These are phyloP conservation scores for Globisporangium viniferum DNA, from an alignment of 352 stramenopile genomes.

Conservation along the genomic window DNA sequence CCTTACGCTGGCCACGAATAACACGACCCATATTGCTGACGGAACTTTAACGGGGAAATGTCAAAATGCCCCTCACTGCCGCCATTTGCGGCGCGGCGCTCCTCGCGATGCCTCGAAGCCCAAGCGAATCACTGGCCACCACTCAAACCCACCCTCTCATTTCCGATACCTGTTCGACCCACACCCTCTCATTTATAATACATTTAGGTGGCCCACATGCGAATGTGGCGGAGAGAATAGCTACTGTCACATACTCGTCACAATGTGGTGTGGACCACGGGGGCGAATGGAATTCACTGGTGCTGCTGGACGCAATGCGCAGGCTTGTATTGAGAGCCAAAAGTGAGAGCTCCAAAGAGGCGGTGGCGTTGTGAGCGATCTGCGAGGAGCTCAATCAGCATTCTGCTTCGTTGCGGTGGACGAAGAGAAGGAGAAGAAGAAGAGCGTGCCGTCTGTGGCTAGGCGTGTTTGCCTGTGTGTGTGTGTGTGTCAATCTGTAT, in stretches of 20 bases:
- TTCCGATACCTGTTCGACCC: not conserved
- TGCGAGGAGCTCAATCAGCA: not conserved
- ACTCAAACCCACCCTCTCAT: not conserved
- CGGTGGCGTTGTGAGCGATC: not conserved
- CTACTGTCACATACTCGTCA: not conserved
- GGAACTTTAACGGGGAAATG: slow-evolving; percentile 61
- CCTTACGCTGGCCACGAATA: slow-evolving; percentile 89
- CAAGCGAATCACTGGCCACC: slow-evolving; percentile 18
- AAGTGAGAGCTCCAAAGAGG: not conserved
- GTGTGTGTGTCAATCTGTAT: slow-evolving; percentile 3
- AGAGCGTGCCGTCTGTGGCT: not conserved
- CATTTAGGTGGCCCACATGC: not conserved
- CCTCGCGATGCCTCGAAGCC: slow-evolving; percentile 17
- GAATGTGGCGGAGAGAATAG: not conserved
- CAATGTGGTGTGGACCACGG: slow-evolving; percentile 3
- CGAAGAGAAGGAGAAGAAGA: not conserved
- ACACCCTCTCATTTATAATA: slow-evolving; percentile 4
- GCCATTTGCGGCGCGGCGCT: not conserved
- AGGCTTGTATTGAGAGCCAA: not conserved
- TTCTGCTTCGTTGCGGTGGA: not conserved
- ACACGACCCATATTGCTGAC: slow-evolving; percentile 76
- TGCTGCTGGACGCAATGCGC: not conserved
- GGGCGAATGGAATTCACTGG: not conserved
- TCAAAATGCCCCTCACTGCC: slow-evolving; percentile 51
- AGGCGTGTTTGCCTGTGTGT: not conserved